These are phyloP conservation scores for Mucor indicus DNA, from an alignment of 371 early-diverging fungal genomes.

Conservation along the genomic window DNA sequence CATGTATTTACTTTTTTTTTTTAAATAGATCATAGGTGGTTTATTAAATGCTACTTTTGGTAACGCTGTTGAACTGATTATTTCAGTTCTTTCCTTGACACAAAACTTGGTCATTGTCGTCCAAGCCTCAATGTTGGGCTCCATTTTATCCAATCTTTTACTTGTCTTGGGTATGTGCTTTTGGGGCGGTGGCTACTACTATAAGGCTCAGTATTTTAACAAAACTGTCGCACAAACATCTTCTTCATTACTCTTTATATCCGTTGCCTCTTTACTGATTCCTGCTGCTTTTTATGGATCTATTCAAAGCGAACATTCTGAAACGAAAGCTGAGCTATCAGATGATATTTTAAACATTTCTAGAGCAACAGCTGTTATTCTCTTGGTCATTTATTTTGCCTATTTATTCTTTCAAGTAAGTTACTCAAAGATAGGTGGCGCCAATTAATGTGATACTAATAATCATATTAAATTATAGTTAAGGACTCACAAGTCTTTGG, in stretches of 20 bases:
- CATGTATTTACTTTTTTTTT: too few species aligned
- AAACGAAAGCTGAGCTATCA: background rate
- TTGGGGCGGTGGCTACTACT: constrained; percentile 70
- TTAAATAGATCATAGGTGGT: constrained; percentile 73
- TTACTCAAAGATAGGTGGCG: too few species aligned
- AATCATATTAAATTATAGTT: constrained; percentile 27
- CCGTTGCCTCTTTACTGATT: constrained; percentile 71
- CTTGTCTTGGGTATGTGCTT: constrained; percentile 79
- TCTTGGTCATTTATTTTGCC: constrained; percentile 70
- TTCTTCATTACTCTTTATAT: constrained; percentile 71
- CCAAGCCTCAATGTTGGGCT: constrained; percentile 85
- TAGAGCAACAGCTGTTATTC: constrained; percentile 68
- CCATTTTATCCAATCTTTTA: constrained; percentile 83
- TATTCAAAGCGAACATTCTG: constrained; percentile 7
- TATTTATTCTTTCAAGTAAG: constrained; percentile 75
- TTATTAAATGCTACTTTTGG: constrained; percentile 86
- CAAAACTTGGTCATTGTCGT: constrained; percentile 77
- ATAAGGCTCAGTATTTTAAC: constrained; percentile 73
- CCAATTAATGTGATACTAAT: too few species aligned
- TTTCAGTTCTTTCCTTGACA: constrained; percentile 75
- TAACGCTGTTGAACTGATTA: constrained; percentile 82
- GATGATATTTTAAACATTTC: constrained; percentile 58
- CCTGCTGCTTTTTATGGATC: constrained; percentile 77
- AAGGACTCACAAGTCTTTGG: constrained; percentile 65
- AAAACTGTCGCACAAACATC: constrained; percentile 77